Conservation (phyloP, 306 rosid genomes). For the Quercus agrifolia region DNA sequence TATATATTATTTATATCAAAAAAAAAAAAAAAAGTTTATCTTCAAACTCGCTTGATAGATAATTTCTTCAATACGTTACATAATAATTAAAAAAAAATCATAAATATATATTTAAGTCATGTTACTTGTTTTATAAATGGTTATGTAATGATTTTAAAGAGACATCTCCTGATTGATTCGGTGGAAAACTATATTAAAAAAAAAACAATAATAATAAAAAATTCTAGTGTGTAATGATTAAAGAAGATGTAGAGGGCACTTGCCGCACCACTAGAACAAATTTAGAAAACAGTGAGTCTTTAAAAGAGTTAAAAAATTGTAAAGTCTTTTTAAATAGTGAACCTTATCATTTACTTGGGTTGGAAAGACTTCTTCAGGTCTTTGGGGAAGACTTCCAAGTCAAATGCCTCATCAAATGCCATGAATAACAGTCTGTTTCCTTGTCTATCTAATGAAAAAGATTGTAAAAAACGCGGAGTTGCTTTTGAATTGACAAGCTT, state of each 20-base stretch:
- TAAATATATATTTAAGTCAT: too few relatives aligned
- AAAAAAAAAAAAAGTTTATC: too few relatives aligned
- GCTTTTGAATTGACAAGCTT: conserved; percentile 29
- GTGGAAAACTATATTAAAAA: too few relatives aligned
- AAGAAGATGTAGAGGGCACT: background rate
- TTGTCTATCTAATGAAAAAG: background rate
- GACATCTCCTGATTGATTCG: too few relatives aligned
- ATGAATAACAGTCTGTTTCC: background rate
- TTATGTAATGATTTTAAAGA: too few relatives aligned
- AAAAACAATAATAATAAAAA: too few relatives aligned
- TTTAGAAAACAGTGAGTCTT: background rate
- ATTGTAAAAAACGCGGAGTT: conserved; percentile 34
- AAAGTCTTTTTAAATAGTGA: background rate
- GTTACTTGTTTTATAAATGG: fast-evolving
- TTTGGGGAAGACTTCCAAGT: conserved; percentile 49
- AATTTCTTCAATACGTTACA: fast-evolving
- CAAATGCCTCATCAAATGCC: conserved; percentile 22
- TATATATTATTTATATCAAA: too few relatives aligned
- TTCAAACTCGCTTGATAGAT: fast-evolving
- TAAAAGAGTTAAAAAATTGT: too few relatives aligned
- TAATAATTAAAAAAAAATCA: too few relatives aligned
- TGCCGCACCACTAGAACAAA: background rate
- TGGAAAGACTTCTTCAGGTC: conserved; percentile 31
- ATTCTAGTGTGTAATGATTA: too few relatives aligned
- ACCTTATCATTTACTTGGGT: conserved; percentile 14